phyloP scores from a whole-genome alignment of 1,284 basidiomycete species.

The Trametes pubescens region DNA sequence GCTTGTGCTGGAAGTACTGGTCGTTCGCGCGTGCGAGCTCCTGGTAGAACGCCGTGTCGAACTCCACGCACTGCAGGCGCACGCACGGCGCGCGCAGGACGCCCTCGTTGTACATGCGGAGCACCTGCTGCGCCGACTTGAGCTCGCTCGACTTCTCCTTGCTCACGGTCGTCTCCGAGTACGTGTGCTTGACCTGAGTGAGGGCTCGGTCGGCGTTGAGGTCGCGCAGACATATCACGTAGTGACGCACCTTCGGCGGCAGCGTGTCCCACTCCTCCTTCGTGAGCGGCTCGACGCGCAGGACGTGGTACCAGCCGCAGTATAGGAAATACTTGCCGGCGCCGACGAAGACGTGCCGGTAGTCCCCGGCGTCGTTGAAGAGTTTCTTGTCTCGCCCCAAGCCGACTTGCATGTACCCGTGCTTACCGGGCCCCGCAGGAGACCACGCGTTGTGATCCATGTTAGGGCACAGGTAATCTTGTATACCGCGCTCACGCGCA shows the following conservation, averaged over 20 bases:
- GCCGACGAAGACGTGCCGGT: conserved; percentile 35
- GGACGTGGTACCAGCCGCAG: conserved; percentile 33
- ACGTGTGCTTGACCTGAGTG: conserved; percentile 31
- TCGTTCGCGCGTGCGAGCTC: conserved; percentile 44
- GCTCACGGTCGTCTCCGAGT: conserved; percentile 38
- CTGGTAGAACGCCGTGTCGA: conserved; percentile 52
- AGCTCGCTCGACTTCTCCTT: conserved; percentile 47
- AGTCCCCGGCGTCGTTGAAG: conserved; percentile 31
- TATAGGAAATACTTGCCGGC: conserved; percentile 31
- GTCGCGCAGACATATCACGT: not conserved
- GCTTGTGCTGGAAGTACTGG: conserved; percentile 24
- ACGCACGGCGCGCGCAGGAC: conserved; percentile 54
- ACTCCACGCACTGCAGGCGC: conserved; percentile 52
- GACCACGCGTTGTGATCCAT: conserved; percentile 39
- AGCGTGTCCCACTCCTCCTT: conserved; percentile 35
- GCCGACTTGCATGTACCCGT: conserved; percentile 38
- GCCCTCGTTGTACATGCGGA: conserved; percentile 51
- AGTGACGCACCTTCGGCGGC: conserved; percentile 27
- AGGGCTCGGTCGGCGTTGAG: not conserved
- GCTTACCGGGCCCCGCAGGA: conserved; percentile 33
- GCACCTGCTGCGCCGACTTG: conserved; percentile 43
- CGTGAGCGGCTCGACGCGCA: conserved; percentile 31
- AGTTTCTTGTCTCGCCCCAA: conserved; percentile 30
- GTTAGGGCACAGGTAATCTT: conserved; percentile 35
- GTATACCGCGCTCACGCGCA: conserved; percentile 27